A percentile compares a stretch with the other conserved stretches of the same genome.
phyloP scores from a whole-genome alignment of 2,329 filamentous ascomycete species.

The Beauveria pseudobassiana region DNA sequence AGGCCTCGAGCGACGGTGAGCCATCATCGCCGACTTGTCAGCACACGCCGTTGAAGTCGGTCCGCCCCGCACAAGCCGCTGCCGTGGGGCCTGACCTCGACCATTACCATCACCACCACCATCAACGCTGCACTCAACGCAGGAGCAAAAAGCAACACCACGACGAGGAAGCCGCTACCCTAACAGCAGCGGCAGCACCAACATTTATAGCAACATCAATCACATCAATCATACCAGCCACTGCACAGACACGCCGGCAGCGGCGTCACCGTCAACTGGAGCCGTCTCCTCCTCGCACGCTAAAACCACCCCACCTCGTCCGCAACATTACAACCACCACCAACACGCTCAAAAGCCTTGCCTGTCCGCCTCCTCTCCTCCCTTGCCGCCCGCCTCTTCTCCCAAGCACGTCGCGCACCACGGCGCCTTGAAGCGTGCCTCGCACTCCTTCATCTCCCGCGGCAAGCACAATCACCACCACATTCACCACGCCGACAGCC shows the following conservation, averaged over 20 bases:
- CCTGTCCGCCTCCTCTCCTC: constrained; percentile 3
- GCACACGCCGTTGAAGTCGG: neutral
- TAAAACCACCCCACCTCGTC: neutral
- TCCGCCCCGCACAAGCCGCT: constrained; percentile 3
- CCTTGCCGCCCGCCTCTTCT: constrained; percentile 5
- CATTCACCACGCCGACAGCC: neutral
- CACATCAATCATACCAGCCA: neutral
- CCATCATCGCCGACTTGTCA: neutral
- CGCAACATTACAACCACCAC: neutral
- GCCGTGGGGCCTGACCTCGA: constrained; percentile 2
- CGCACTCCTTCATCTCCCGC: constrained; percentile 9
- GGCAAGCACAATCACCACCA: neutral
- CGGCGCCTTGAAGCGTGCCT: constrained; percentile 11
- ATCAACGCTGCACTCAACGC: neutral
- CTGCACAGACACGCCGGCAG: neutral
- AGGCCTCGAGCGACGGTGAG: neutral
- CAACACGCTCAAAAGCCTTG: constrained; percentile 6
- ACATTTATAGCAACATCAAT: neutral
- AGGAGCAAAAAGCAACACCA: neutral
- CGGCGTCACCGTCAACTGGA: neutral
- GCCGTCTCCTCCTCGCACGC: neutral
- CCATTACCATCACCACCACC: neutral
- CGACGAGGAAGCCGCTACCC: neutral
- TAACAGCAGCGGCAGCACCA: neutral
- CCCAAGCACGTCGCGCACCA: constrained; percentile 2